Evolutionary conservation across 2,329 filamentous ascomycete species (phyloP).

Genomic region (Xylaria sp.): DNA sequence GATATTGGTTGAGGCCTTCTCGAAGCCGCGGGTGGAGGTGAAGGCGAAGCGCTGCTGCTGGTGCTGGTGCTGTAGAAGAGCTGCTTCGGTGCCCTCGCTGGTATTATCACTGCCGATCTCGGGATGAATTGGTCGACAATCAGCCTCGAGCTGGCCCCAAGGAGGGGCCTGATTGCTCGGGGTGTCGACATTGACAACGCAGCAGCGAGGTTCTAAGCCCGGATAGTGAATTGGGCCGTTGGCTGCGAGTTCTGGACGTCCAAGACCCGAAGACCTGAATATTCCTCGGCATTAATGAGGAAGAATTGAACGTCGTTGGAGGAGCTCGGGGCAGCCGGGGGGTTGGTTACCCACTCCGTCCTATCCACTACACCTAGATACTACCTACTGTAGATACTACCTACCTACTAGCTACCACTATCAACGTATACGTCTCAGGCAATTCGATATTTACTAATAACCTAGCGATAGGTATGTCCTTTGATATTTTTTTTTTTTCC

Average conservation of each 20-base stretch:
- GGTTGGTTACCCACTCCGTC: neutral
- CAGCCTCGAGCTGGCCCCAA: slow-evolving; percentile 45
- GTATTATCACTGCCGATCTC: slow-evolving; percentile 32
- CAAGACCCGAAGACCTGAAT: slow-evolving; percentile 1
- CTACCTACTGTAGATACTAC: too few relatives aligned
- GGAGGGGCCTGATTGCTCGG: slow-evolving; percentile 45
- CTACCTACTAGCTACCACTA: too few relatives aligned
- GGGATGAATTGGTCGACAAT: slow-evolving; percentile 46
- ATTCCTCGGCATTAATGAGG: slow-evolving; percentile 10
- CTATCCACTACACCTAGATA: too few relatives aligned
- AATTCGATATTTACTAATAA: too few relatives aligned
- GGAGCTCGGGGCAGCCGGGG: slow-evolving; percentile 28
- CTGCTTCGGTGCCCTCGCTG: slow-evolving; percentile 32
- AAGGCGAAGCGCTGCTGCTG: too few relatives aligned
- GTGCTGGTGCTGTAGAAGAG: slow-evolving; percentile 36
- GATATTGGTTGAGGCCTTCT: slow-evolving; percentile 26
- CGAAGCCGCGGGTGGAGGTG: slow-evolving; percentile 23
- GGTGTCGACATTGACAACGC: slow-evolving; percentile 45
- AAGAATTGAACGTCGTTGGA: slow-evolving; percentile 4
- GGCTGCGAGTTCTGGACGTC: neutral
- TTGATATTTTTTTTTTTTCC: too few relatives aligned
- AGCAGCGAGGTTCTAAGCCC: slow-evolving; percentile 7
- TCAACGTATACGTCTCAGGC: too few relatives aligned
- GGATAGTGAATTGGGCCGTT: slow-evolving; percentile 16
- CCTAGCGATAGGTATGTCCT: too few relatives aligned